Evolutionary conservation across 164 flowering plant species (phyloP).

Genomic region (Paratinospora sagittata): DNA sequence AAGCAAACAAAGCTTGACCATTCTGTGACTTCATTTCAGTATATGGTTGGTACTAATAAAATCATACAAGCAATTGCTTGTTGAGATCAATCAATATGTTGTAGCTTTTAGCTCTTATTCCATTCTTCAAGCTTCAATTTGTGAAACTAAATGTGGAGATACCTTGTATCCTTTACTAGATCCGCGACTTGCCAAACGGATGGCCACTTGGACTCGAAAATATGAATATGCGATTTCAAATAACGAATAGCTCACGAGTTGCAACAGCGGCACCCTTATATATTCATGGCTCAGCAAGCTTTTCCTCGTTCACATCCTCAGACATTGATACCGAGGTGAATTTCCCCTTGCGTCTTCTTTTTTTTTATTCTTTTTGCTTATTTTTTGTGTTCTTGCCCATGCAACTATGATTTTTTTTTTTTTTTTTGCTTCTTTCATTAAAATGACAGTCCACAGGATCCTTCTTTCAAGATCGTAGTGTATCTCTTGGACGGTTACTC

Average conservation of each 20-base stretch:
- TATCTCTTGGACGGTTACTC: slow-evolving; percentile 54
- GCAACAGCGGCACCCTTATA: slow-evolving; percentile 16
- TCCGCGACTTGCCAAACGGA: slow-evolving; percentile 33
- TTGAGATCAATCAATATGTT: no score
- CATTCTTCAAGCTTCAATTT: no score
- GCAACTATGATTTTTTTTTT: no score
- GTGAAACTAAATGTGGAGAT: neutral
- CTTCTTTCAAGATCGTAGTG: slow-evolving; percentile 63
- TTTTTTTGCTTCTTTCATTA: neutral
- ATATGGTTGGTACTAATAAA: no score
- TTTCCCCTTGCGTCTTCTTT: neutral
- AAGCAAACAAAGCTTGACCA: no score
- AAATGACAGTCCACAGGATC: slow-evolving; percentile 56
- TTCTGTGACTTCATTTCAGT: no score
- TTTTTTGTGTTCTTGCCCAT: neutral
- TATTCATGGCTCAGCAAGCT: slow-evolving; percentile 33
- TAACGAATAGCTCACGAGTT: slow-evolving; percentile 19
- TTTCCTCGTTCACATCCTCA: slow-evolving; percentile 62
- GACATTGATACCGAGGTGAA: slow-evolving; percentile 57
- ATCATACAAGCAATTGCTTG: no score
- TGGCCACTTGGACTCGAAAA: slow-evolving; percentile 80
- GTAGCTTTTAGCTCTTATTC: no score
- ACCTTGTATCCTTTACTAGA: slow-evolving; percentile 19
- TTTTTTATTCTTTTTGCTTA: neutral
- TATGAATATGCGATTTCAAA: slow-evolving; percentile 44